These are phyloP conservation scores for Ceriops tagal DNA, from an alignment of 345 rosid genomes.

Conservation along the genomic window DNA sequence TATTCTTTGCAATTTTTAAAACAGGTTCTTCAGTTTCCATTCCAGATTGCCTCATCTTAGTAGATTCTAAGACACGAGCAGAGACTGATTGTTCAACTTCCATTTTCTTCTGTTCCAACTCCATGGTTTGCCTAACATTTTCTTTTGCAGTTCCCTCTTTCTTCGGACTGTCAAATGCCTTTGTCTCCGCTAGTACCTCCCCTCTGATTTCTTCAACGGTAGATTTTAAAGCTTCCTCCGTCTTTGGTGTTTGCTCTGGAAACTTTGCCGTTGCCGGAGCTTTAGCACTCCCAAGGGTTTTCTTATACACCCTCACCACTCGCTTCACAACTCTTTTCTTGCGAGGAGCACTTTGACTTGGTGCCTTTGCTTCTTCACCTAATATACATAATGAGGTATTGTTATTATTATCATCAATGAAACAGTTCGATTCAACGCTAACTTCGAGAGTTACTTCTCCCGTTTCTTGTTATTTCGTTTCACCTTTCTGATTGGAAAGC, in stretches of 20 bases:
- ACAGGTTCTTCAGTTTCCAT: conserved; percentile 12
- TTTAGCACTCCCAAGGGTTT: conserved; percentile 24
- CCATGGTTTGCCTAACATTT: conserved; percentile 16
- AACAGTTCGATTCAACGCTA: neutral
- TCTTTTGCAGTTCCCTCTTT: conserved; percentile 16
- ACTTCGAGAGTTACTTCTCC: too few relatives aligned
- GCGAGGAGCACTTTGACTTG: conserved; percentile 17
- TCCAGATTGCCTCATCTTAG: conserved; percentile 1
- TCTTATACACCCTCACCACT: conserved; percentile 30
- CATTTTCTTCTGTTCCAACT: conserved; percentile 5
- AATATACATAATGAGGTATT: neutral
- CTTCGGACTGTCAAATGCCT: neutral
- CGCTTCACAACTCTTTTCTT: conserved; percentile 25
- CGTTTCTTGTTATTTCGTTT: too few relatives aligned
- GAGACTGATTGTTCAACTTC: conserved; percentile 16
- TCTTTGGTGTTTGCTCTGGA: conserved; percentile 15
- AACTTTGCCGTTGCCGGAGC: conserved; percentile 24
- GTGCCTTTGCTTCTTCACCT: conserved; percentile 26
- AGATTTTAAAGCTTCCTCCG: conserved; percentile 14
- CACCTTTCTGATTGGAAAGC: too few relatives aligned
- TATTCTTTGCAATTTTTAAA: neutral
- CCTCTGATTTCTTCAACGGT: conserved; percentile 17
- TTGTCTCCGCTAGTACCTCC: neutral
- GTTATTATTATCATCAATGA: neutral
- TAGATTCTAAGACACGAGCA: conserved; percentile 15